These are phyloP conservation scores for Termitomyces sp. DNA, from an alignment of 768 basidiomycete genomes.

Conservation along the genomic window DNA sequence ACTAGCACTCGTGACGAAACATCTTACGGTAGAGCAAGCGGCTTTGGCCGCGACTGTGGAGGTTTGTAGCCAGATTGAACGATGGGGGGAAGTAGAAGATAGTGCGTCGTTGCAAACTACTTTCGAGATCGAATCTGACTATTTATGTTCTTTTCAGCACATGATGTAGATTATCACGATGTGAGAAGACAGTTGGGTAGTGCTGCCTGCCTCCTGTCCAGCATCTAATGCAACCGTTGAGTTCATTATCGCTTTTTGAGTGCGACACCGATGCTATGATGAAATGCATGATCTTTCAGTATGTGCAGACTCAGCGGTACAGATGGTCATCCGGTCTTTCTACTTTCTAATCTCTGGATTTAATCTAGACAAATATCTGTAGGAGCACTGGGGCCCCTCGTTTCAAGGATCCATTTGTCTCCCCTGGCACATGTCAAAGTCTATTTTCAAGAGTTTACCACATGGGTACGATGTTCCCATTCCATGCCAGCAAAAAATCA, in stretches of 20 bases:
- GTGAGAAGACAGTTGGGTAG: constrained; percentile 83
- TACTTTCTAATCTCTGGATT: neutral
- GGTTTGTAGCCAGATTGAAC: constrained; percentile 91
- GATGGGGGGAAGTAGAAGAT: constrained; percentile 99
- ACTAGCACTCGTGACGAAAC: constrained; percentile 76
- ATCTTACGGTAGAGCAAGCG: constrained; percentile 79
- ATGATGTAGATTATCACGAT: constrained; percentile 97
- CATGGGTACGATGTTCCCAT: too few species aligned
- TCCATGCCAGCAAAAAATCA: neutral
- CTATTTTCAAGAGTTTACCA: neutral
- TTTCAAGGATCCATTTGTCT: neutral
- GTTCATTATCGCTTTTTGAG: neutral
- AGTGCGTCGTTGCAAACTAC: constrained; percentile 53
- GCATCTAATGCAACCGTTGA: constrained; percentile 18
- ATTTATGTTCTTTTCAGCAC: constrained; percentile 50
- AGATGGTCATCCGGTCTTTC: neutral
- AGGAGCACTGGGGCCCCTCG: neutral
- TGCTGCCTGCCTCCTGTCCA: constrained; percentile 58
- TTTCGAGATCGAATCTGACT: constrained; percentile 8
- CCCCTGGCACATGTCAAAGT: neutral
- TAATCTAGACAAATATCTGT: neutral
- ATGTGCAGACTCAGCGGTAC: neutral
- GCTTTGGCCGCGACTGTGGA: constrained; percentile 86
- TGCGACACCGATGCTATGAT: neutral
- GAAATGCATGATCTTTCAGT: neutral